Evolutionary conservation across 768 basidiomycete genomes (phyloP).

Genomic region (Calocybe indica): DNA sequence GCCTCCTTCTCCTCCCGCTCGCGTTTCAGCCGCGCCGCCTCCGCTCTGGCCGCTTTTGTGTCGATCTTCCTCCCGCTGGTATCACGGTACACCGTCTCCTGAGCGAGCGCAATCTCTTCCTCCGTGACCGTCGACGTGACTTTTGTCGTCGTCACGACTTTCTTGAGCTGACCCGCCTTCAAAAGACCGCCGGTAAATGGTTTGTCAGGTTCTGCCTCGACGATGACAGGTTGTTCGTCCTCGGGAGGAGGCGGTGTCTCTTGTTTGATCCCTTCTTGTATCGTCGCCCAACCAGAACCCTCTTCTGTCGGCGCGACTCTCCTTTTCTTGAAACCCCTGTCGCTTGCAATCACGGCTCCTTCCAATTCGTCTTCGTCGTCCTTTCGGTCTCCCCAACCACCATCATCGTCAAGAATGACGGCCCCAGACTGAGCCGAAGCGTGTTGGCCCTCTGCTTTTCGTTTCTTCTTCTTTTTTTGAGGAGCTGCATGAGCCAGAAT

Average conservation of each 20-base stretch:
- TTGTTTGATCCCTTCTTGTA: conserved; percentile 50
- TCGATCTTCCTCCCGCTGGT: conserved; percentile 84
- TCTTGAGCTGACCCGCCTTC: conserved; percentile 69
- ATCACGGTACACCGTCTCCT: conserved; percentile 95
- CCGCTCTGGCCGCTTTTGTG: conserved; percentile 76
- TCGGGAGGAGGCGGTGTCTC: conserved; percentile 46
- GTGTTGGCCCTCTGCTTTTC: conserved; percentile 31
- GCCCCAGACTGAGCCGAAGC: conserved; percentile 18
- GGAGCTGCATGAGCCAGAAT: conserved; percentile 66
- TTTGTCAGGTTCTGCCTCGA: conserved; percentile 34
- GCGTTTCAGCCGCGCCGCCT: conserved; percentile 75
- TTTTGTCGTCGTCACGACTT: conserved; percentile 42
- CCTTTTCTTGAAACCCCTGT: conserved; percentile 77
- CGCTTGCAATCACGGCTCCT: conserved; percentile 66
- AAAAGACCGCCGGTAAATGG: conserved; percentile 73
- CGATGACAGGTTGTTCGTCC: conserved; percentile 68
- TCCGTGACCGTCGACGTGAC: conserved; percentile 31
- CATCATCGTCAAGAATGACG: conserved; percentile 64
- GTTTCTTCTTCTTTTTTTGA: conserved; percentile 70
- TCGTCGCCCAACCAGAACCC: conserved; percentile 62
- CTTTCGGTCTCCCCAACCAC: conserved; percentile 52
- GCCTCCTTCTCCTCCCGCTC: conserved; percentile 84
- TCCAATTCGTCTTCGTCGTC: conserved; percentile 47
- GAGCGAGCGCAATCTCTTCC: conserved; percentile 56
- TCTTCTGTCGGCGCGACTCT: conserved; percentile 32